Conservation (phyloP, 2,329 filamentous ascomycete species). For the Apiospora marii region DNA sequence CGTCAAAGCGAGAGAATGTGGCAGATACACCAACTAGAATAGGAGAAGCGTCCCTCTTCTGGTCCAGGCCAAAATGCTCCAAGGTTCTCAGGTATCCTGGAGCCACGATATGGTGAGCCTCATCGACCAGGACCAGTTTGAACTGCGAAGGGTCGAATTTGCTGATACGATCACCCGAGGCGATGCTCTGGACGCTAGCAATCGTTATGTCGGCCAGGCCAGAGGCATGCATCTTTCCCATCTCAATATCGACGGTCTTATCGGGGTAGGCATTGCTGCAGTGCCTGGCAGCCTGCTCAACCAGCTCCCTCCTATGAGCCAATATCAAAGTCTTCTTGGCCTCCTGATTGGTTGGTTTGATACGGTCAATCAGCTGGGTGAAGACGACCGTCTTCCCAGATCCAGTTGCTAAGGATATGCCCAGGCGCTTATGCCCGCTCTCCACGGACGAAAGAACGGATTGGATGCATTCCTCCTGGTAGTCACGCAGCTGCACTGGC, state of each 20-base stretch:
- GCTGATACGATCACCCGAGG: slow-evolving; percentile 74
- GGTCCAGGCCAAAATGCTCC: slow-evolving; percentile 75
- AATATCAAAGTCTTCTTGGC: slow-evolving; percentile 87
- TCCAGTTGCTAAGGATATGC: slow-evolving; percentile 86
- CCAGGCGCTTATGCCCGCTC: slow-evolving; percentile 78
- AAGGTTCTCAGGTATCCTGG: slow-evolving; percentile 78
- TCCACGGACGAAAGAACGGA: slow-evolving; percentile 75
- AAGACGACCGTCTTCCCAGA: slow-evolving; percentile 96
- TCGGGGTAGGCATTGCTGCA: slow-evolving; percentile 82
- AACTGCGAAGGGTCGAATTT: slow-evolving; percentile 84
- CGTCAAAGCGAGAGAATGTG: slow-evolving; percentile 80
- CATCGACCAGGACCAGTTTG: slow-evolving; percentile 93
- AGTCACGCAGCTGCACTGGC: slow-evolving; percentile 73
- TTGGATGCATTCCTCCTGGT: slow-evolving; percentile 91
- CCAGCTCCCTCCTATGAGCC: slow-evolving; percentile 89
- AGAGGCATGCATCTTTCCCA: slow-evolving; percentile 79
- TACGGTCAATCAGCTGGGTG: slow-evolving; percentile 87
- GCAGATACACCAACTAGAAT: slow-evolving; percentile 91
- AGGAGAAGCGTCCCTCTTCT: slow-evolving; percentile 61
- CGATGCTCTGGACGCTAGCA: slow-evolving; percentile 87
- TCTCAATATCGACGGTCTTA: slow-evolving; percentile 87
- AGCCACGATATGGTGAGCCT: slow-evolving; percentile 96
- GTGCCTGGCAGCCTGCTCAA: slow-evolving; percentile 91
- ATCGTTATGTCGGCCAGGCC: slow-evolving; percentile 91
- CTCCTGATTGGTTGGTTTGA: slow-evolving; percentile 61